These are phyloP conservation scores for Gossypium longicalyx DNA, from an alignment of 345 rosid species.

Conservation along the genomic window DNA sequence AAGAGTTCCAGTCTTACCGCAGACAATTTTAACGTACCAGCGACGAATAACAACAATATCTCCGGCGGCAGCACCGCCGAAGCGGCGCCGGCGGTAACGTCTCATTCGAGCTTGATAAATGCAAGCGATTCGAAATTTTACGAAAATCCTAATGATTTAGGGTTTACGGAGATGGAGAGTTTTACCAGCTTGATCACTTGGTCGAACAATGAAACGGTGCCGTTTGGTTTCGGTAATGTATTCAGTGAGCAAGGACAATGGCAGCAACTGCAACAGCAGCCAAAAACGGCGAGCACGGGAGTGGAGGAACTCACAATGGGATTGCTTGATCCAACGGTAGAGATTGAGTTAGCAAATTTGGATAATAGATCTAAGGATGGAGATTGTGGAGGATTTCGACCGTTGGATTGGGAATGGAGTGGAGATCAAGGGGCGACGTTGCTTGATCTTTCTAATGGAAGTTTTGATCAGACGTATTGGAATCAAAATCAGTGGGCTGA, in stretches of 20 bases:
- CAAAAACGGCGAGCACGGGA: slow-evolving; percentile 15
- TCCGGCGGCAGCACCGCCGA: slow-evolving; percentile 12
- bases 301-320: slow-evolving; percentile 31
- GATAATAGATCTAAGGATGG: slow-evolving; percentile 28
- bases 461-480: slow-evolving; percentile 85
- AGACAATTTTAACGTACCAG: slow-evolving; percentile 29
- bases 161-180: slow-evolving; percentile 63
- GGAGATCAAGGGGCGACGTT: slow-evolving; percentile 43
- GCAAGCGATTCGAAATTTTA: slow-evolving; percentile 25
- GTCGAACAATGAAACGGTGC: slow-evolving; percentile 36
- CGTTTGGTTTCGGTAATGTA: slow-evolving; percentile 45
- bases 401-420: slow-evolving; percentile 75
- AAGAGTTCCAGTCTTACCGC: slow-evolving; percentile 76
- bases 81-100: slow-evolving; percentile 46
- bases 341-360: slow-evolving; percentile 29
- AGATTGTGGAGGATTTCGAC: slow-evolving; percentile 32
- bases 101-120: slow-evolving; percentile 30
- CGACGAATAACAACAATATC: not conserved
- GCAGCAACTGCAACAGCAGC: slow-evolving; percentile 13
- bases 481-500: slow-evolving; percentile 70
- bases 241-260: slow-evolving; percentile 31
- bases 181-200: slow-evolving; percentile 45
- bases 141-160: slow-evolving; percentile 14
- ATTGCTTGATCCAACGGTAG: slow-evolving; percentile 47
- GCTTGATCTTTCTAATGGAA: slow-evolving; percentile 47